phyloP scores from a whole-genome alignment of 441 rosid species.

The Daphne laureola region DNA sequence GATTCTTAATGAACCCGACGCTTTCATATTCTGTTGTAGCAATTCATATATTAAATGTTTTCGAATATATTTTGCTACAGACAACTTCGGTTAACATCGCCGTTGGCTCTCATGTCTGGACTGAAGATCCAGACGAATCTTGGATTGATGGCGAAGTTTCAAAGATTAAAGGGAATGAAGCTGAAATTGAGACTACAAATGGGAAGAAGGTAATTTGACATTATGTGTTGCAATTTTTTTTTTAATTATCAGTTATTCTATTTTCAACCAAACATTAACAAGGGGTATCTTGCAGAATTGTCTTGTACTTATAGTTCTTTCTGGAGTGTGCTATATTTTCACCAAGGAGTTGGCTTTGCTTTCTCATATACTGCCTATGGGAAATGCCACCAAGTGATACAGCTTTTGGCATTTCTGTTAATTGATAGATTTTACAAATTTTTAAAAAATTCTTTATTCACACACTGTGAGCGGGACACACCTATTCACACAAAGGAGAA shows the following conservation, averaged over 20 bases:
- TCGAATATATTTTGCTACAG: slow-evolving; percentile 34
- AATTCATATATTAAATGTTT: slow-evolving; percentile 4
- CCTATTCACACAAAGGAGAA: too few species aligned
- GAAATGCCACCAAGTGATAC: too few species aligned
- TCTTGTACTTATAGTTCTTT: not conserved
- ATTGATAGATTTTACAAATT: too few species aligned
- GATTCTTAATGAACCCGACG: too few species aligned
- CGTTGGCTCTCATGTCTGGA: slow-evolving; percentile 91
- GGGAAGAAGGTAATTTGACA: slow-evolving; percentile 55
- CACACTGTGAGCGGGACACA: too few species aligned
- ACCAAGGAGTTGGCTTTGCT: not conserved
- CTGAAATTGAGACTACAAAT: slow-evolving; percentile 31
- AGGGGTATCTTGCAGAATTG: not conserved
- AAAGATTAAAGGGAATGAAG: slow-evolving; percentile 62
- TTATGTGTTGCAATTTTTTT: slow-evolving; percentile 2
- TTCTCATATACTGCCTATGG: too few species aligned
- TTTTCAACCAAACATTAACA: not conserved
- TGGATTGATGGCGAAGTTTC: slow-evolving; percentile 79
- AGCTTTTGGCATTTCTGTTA: too few species aligned
- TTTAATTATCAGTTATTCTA: not conserved
- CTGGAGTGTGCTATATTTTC: not conserved
- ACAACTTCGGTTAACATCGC: slow-evolving; percentile 79
- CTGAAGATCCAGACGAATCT: slow-evolving; percentile 62
- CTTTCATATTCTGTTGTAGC: too few species aligned
- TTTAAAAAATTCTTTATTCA: too few species aligned